phyloP scores from a whole-genome alignment of 139 green algal species.

The Penium margaritaceum region DNA sequence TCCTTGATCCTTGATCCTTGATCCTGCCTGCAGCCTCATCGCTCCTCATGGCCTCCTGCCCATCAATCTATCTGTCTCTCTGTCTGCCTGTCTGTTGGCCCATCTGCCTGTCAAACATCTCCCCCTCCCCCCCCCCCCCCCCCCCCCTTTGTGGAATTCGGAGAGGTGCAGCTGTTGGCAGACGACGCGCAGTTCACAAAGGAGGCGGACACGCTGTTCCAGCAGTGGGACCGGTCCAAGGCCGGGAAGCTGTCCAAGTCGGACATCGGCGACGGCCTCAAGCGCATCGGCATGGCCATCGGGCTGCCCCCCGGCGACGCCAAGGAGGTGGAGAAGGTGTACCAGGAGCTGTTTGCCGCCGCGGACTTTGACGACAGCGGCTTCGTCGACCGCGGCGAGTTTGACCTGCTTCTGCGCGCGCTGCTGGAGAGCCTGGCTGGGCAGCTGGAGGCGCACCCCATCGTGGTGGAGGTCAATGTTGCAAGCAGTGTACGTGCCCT shows the following conservation, averaged over 20 bases:
- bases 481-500: too few relatives aligned
- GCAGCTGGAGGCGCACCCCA: conserved; percentile 33
- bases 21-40: too few relatives aligned
- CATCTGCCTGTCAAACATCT: too few relatives aligned
- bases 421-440: conserved; percentile 9
- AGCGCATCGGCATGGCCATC: conserved; percentile 12
- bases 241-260: conserved; percentile 15
- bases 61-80: too few relatives aligned
- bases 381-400: conserved; percentile 31
- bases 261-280: conserved; percentile 12
- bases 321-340: conserved; percentile 13
- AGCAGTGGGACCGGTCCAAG: conserved; percentile 26
- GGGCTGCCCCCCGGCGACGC: conserved; percentile 15
- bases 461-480: conserved; percentile 14
- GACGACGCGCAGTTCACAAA: too few relatives aligned
- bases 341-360: conserved; percentile 13
- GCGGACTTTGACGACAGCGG: conserved; percentile 26
- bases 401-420: conserved; percentile 1
- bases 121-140: too few relatives aligned
- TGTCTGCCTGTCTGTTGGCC: too few relatives aligned
- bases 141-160: too few relatives aligned
- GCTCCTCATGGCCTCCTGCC: too few relatives aligned
- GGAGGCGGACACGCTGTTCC: conserved; percentile 7
- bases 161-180: too few relatives aligned
- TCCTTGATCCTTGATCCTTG: too few relatives aligned